Percentiles rank a stretch among this genome's conserved stretches.
Conservation (phyloP, 2,329 filamentous ascomycete genomes). For the Aspergillus sp. region DNA sequence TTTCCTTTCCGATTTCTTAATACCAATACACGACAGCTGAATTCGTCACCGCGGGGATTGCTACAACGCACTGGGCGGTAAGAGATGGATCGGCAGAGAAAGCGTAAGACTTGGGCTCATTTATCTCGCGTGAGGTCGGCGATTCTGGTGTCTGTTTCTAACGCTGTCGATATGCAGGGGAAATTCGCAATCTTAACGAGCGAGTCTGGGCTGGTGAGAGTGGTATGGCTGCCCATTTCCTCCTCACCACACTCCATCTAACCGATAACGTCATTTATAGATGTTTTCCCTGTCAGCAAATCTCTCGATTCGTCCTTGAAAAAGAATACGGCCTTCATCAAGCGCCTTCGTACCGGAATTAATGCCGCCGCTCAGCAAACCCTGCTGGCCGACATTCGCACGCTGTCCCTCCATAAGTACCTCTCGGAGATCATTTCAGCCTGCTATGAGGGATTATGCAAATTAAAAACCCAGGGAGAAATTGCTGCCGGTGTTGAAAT, state of each 20-base stretch:
- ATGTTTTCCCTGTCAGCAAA: slow-evolving; percentile 72
- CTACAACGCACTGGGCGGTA: slow-evolving; percentile 20
- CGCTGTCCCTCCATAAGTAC: slow-evolving; percentile 91
- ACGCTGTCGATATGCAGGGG: slow-evolving; percentile 56
- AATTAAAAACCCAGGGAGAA: slow-evolving; percentile 86
- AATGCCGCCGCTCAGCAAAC: slow-evolving; percentile 75
- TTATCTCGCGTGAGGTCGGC: neutral
- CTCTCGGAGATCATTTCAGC: slow-evolving; percentile 95
- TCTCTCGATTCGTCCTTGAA: slow-evolving; percentile 93
- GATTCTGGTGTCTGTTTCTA: neutral
- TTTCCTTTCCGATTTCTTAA: slow-evolving; percentile 37
- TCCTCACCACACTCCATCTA: neutral
- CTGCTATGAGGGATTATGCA: slow-evolving; percentile 90
- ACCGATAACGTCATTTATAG: slow-evolving; percentile 45
- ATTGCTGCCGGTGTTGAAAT: slow-evolving; percentile 90
- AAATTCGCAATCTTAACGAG: slow-evolving; percentile 85
- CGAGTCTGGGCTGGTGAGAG: slow-evolving; percentile 85
- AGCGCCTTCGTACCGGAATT: slow-evolving; percentile 86
- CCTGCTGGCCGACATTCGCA: slow-evolving; percentile 86
- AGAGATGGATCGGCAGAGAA: slow-evolving; percentile 51
- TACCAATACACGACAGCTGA: slow-evolving; percentile 36
- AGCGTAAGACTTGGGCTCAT: slow-evolving; percentile 39
- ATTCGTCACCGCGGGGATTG: slow-evolving; percentile 20
- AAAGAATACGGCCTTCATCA: slow-evolving; percentile 98
- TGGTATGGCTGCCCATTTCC: slow-evolving; percentile 53